These are phyloP conservation scores for Colletotrichum graminicola DNA, from an alignment of 2,329 filamentous ascomycete genomes.

Conservation along the genomic window DNA sequence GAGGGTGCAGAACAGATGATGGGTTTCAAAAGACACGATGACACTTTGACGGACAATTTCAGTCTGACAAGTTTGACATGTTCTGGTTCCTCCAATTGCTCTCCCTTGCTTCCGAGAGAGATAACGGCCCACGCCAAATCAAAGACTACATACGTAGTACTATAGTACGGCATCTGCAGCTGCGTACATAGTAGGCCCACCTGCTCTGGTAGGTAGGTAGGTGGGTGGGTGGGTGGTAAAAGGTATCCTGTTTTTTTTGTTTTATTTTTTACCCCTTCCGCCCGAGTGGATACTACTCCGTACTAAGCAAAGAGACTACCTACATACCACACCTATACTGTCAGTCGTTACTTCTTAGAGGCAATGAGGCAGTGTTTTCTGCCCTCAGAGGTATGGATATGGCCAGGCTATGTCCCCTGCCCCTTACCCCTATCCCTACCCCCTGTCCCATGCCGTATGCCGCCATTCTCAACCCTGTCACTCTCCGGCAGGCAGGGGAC, in stretches of 20 bases:
- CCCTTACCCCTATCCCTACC: background rate
- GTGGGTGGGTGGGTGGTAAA: too few species aligned
- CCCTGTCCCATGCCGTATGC: background rate
- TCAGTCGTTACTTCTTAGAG: too few species aligned
- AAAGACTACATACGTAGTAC: too few species aligned
- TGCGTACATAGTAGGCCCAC: background rate
- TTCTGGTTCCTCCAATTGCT: background rate
- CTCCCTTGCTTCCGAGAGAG: background rate
- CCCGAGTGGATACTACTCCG: too few species aligned
- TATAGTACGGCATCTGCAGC: conserved; percentile 7
- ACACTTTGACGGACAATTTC: background rate
- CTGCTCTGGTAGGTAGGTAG: too few species aligned
- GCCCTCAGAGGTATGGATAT: background rate
- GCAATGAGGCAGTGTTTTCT: background rate
- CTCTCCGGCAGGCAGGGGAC: background rate
- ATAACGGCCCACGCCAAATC: background rate
- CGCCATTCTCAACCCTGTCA: background rate
- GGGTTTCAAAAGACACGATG: conserved; percentile 16
- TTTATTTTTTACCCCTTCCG: too few species aligned
- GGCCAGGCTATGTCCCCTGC: background rate
- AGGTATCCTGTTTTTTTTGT: too few species aligned
- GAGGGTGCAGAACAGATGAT: conserved; percentile 3
- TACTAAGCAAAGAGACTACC: too few species aligned
- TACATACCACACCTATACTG: too few species aligned
- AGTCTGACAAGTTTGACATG: background rate